Evolutionary conservation across 345 rosid species (phyloP).

Genomic region (Garcia nutans): DNA sequence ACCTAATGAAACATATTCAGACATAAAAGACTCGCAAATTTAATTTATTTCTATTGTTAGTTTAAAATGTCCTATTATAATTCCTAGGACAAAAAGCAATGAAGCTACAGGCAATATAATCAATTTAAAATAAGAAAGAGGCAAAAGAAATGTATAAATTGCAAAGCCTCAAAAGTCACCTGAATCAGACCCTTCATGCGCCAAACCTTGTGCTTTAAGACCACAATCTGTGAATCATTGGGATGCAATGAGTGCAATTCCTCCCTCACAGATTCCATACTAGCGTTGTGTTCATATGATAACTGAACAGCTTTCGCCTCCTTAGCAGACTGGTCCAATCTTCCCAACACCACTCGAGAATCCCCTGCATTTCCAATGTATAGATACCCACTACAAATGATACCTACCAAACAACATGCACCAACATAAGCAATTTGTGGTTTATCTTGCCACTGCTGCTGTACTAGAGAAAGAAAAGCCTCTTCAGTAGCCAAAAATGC

Average conservation of each 20-base stretch:
- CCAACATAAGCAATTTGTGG: slow-evolving; percentile 97
- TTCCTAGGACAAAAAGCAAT: background rate
- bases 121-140: background rate
- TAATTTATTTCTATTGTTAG: too few species aligned
- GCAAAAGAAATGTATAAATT: background rate
- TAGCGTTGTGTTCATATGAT: slow-evolving; percentile 88
- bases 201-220: slow-evolving; percentile 93
- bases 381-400: slow-evolving; percentile 68
- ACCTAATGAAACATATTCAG: background rate
- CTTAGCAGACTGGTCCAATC: slow-evolving; percentile 44
- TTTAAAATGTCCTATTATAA: too few species aligned
- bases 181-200: slow-evolving; percentile 97
- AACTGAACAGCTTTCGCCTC: slow-evolving; percentile 82
- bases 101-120: background rate
- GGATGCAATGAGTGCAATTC: slow-evolving; percentile 86
- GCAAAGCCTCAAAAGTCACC: slow-evolving; percentile 34
- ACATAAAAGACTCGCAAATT: background rate
- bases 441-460: slow-evolving; percentile 58
- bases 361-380: slow-evolving; percentile 96
- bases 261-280: slow-evolving; percentile 82
- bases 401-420: slow-evolving; percentile 88
- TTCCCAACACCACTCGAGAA: slow-evolving; percentile 86
- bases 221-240: slow-evolving; percentile 89
- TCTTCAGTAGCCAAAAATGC: slow-evolving; percentile 90
- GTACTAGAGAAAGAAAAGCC: slow-evolving; percentile 75